A percentile compares a stretch with the other conserved stretches of the same genome.
Evolutionary conservation across 2,329 filamentous ascomycete genomes (phyloP).

Genomic region (Aureobasidium sp.): DNA sequence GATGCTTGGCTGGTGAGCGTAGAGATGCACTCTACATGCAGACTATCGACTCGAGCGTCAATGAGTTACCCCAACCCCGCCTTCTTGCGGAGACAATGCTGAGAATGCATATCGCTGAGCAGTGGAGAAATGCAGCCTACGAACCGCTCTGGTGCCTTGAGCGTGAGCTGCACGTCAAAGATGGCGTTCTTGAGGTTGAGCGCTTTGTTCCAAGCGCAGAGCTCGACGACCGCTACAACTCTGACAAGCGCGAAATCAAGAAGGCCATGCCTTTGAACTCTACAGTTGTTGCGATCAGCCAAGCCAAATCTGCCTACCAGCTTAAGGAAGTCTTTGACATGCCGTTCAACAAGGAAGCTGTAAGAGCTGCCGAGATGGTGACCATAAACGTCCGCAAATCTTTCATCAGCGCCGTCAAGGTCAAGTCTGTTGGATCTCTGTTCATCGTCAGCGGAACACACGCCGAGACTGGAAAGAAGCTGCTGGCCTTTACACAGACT

Average conservation of each 20-base stretch:
- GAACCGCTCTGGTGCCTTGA: conserved; percentile 1
- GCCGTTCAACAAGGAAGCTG: background rate
- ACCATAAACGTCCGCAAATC: background rate
- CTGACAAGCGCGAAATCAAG: conserved; percentile 7
- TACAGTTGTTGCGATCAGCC: background rate
- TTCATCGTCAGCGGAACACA: background rate
- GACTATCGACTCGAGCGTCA: background rate
- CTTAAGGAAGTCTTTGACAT: background rate
- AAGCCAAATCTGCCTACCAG: background rate
- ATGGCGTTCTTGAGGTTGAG: background rate
- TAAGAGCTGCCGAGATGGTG: background rate
- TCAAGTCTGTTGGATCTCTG: background rate
- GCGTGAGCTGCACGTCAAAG: background rate
- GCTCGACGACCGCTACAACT: conserved; percentile 1
- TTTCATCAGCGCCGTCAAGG: background rate
- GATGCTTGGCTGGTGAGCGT: background rate
- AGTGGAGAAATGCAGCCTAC: background rate
- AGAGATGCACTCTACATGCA: conserved; percentile 2
- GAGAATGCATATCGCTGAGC: conserved; percentile 3
- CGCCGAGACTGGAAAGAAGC: background rate
- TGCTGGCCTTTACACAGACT: background rate
- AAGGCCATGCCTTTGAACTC: background rate
- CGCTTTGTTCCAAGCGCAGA: background rate
- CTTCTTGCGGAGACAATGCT: background rate
- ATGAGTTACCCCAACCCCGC: background rate